Percentiles rank a stretch among this genome's conserved stretches.
These are phyloP conservation scores for Neofusicoccum umdonicola DNA, from an alignment of 2,329 filamentous ascomycete genomes.

Conservation along the genomic window DNA sequence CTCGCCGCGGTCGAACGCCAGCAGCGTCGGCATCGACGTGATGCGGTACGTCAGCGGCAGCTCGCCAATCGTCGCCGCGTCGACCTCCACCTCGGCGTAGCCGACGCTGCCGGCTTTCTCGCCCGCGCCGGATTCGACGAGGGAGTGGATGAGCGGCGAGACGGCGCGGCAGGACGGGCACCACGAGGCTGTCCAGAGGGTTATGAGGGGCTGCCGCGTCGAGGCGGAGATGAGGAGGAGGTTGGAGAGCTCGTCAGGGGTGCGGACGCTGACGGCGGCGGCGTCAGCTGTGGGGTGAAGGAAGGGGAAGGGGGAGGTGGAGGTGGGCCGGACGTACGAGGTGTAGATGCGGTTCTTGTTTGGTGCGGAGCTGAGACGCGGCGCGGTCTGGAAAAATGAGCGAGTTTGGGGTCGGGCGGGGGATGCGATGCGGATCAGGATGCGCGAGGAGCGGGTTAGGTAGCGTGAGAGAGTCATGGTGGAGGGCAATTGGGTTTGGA, in stretches of 20 bases:
- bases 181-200: constrained; percentile 52
- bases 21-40: constrained; percentile 48
- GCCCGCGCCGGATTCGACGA: constrained; percentile 46
- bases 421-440: neutral
- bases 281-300: neutral
- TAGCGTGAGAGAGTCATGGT: neutral
- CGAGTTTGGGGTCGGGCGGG: neutral
- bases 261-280: constrained; percentile 33
- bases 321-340: neutral
- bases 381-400: neutral
- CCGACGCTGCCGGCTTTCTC: constrained; percentile 46
- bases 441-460: neutral
- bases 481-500: neutral
- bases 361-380: neutral
- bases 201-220: constrained; percentile 45
- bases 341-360: constrained; percentile 16
- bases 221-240: constrained; percentile 48
- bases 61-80: constrained; percentile 44
- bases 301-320: neutral
- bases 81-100: constrained; percentile 50
- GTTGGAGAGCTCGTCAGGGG: constrained; percentile 47
- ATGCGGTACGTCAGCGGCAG: constrained; percentile 44
- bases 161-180: constrained; percentile 45
- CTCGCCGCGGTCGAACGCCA: constrained; percentile 51
- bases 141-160: constrained; percentile 40